phyloP scores from a whole-genome alignment of 2,329 filamentous ascomycete species.

The Colletotrichum eleusines region DNA sequence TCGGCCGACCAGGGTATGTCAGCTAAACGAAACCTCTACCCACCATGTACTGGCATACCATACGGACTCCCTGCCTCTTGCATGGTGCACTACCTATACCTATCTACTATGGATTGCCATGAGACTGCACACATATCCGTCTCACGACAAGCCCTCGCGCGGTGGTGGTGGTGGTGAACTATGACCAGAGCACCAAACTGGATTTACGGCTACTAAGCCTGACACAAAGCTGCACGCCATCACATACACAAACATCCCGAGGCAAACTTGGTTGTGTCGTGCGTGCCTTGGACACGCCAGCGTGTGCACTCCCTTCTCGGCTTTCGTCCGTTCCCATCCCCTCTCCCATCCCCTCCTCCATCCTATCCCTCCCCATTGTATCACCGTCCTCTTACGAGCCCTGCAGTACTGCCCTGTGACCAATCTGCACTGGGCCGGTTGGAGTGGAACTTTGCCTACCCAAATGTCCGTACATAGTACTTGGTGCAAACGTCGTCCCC shows the following conservation, averaged over 20 bases:
- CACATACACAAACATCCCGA: background rate
- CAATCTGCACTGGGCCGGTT: constrained; percentile 22
- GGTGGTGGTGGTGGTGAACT: background rate
- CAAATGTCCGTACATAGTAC: no score
- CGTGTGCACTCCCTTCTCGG: constrained; percentile 1
- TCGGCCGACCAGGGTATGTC: background rate
- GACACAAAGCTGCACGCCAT: background rate
- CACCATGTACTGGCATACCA: background rate
- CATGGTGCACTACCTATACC: background rate
- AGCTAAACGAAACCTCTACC: background rate
- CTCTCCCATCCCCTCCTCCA: constrained; percentile 8
- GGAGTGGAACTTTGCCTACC: constrained; percentile 17
- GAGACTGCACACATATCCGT: background rate
- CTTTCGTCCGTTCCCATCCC: constrained; percentile 1
- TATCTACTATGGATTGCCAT: background rate
- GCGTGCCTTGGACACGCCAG: background rate
- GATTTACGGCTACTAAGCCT: background rate
- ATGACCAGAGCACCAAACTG: background rate
- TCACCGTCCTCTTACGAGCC: constrained; percentile 13
- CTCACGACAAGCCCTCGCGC: background rate
- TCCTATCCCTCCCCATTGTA: background rate
- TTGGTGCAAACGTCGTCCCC: constrained; percentile 28
- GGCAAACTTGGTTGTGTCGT: constrained; percentile 16
- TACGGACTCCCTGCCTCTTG: background rate
- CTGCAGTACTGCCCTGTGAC: constrained; percentile 32